These are phyloP conservation scores for Fusarium pseudograminearum DNA, from an alignment of 2,329 filamentous ascomycete genomes.

Conservation along the genomic window DNA sequence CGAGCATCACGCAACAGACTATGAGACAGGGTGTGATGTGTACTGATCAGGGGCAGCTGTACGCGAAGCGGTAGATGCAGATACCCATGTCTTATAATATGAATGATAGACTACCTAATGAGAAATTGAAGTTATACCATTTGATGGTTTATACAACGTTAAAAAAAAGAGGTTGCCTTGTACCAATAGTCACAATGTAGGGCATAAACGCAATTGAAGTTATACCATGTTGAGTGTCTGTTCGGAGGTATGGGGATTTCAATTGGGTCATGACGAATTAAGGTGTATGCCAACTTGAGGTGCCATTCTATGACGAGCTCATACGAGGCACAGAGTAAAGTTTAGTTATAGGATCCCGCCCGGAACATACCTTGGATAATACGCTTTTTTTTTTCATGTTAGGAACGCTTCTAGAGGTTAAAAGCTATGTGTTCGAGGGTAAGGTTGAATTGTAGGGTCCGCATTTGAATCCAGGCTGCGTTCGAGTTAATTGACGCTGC, in stretches of 20 bases:
- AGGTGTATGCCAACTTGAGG: constrained; percentile 5
- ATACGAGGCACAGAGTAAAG: constrained; percentile 12
- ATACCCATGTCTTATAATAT: constrained; percentile 25
- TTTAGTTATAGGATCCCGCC: not conserved
- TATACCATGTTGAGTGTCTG: not conserved
- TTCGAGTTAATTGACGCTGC: not conserved
- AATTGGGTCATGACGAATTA: not conserved
- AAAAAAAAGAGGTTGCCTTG: too few species aligned
- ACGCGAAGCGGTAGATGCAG: constrained; percentile 8
- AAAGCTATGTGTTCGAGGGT: not conserved
- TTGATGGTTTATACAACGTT: too few species aligned
- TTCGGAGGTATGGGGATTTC: not conserved
- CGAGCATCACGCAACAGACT: constrained; percentile 46
- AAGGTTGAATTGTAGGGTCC: not conserved
- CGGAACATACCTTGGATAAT: not conserved
- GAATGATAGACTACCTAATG: not conserved
- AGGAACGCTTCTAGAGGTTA: not conserved
- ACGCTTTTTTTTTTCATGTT: not conserved
- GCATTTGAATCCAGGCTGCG: not conserved
- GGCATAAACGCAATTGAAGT: too few species aligned
- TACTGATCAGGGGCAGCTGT: constrained; percentile 6
- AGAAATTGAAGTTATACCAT: not conserved
- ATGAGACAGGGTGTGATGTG: constrained; percentile 12
- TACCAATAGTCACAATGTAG: too few species aligned
- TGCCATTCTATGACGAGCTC: constrained; percentile 40